Evolutionary conservation across 129 eudicot genomes (phyloP), one percentile per base, ranked within the genome.

Genomic region (Flaveria brownii): DNA sequence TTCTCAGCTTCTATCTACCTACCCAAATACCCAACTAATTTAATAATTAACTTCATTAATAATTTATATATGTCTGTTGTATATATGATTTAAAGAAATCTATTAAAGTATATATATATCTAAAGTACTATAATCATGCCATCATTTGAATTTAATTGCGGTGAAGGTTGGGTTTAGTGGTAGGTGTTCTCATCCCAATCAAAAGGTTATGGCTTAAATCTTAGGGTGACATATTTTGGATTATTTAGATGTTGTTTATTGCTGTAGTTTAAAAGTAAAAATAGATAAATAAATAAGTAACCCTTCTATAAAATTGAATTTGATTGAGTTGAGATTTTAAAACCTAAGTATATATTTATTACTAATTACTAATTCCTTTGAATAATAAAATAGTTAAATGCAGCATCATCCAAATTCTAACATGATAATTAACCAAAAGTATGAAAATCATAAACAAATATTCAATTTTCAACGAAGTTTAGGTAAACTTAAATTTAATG

Each of bases 1-100:
- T 71, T 72, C 68, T 51, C 46, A 13, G 71, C 14, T 78, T 72
- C 61, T 64, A 80, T 64, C 73, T 16, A 72, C 72, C 73, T 54
- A 71, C 76, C 42, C 25, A 60, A 22, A 36, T 36, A 36, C 41
- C 41, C 41, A 36, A 36, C 41, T 72, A 72, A 72, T 72, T 30
- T 60, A 23, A 60, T 11, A 13, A n/a, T n/a, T n/a, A n/a, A 18
- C 42, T 23, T 60, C 6, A 11, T 23, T 60, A 23, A 60, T 20
- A 9, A 45, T 45, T 1, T 45, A 45, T 9, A 25, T 12, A 10
- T 60, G 13, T 60, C 1, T 30, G 5, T 30, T 30, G 5, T 12
- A 25, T 25, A 4, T 60, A 25, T 26, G 26, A 60, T 60, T 11
- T 12, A 26, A 62, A 11, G 17, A 62, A 25, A 61, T 26, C 9